Conservation (phyloP, 2,329 filamentous ascomycete species). For the Microcyclosporella mali region DNA sequence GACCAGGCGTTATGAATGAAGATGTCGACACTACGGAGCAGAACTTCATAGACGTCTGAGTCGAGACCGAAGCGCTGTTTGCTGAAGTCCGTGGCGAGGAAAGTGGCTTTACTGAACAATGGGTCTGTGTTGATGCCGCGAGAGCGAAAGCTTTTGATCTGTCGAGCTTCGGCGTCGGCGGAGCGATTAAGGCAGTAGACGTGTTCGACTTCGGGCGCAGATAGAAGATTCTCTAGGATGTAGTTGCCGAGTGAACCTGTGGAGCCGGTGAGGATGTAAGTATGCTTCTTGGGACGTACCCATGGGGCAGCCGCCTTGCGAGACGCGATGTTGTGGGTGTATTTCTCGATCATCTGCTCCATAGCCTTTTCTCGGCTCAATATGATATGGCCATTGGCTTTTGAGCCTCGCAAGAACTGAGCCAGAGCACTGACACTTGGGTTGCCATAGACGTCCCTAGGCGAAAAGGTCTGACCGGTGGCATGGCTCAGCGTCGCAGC, state of each 20-base stretch:
- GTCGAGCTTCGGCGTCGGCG: conserved; percentile 18
- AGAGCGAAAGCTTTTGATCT: conserved; percentile 18
- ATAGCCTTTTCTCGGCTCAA: conserved; percentile 21
- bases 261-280: conserved; percentile 32
- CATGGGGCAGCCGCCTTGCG: background rate
- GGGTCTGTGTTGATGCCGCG: conserved; percentile 20
- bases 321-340: conserved; percentile 20
- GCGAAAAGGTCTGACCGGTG: conserved; percentile 20
- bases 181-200: conserved; percentile 30
- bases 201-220: conserved; percentile 20
- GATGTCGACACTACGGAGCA: conserved; percentile 21
- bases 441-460: conserved; percentile 29
- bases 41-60: conserved; percentile 15
- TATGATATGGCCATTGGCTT: background rate
- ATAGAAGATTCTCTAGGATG: conserved; percentile 28
- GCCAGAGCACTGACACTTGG: conserved; percentile 28
- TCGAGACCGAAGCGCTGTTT: conserved; percentile 24
- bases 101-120: conserved; percentile 20
- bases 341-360: conserved; percentile 27
- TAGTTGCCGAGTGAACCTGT: conserved; percentile 34
- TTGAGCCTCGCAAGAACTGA: conserved; percentile 8
- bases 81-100: conserved; percentile 23
- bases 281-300: conserved; percentile 13
- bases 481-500: conserved; percentile 23
- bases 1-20: conserved; percentile 37